Evolutionary conservation across 2,329 filamentous ascomycete genomes (phyloP).

Genomic region (Aspergillus persii): DNA sequence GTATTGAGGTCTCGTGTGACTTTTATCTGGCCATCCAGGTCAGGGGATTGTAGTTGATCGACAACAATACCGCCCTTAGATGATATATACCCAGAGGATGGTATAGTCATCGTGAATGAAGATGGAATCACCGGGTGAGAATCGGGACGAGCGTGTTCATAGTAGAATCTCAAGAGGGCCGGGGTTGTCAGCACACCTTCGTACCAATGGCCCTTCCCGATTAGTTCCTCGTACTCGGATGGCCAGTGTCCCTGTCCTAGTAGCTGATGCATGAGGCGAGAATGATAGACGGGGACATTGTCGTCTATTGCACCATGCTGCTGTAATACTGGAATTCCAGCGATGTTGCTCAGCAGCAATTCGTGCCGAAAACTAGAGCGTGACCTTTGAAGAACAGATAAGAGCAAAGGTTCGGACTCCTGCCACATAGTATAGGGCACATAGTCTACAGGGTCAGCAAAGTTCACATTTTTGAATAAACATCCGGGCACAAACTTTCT

Average conservation of each 20-base stretch:
- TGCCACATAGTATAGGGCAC: conserved; percentile 58
- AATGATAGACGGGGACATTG: conserved; percentile 60
- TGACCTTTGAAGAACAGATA: conserved; percentile 48
- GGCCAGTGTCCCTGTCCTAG: conserved; percentile 43
- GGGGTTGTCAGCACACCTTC: conserved; percentile 56
- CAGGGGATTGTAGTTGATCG: conserved; percentile 50
- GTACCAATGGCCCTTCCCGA: conserved; percentile 52
- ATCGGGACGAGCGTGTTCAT: conserved; percentile 20
- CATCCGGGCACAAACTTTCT: conserved; percentile 34
- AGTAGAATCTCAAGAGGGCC: conserved; percentile 50
- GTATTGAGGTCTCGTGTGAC: conserved; percentile 32
- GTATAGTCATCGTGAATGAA: conserved; percentile 50
- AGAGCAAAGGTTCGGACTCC: conserved; percentile 51
- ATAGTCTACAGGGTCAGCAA: conserved; percentile 43
- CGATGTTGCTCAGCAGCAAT: conserved; percentile 51
- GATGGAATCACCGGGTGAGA: conserved; percentile 19
- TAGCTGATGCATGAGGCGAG: conserved; percentile 53
- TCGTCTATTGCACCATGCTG: conserved; percentile 58
- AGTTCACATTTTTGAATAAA: background rate
- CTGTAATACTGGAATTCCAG: conserved; percentile 53
- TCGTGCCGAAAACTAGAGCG: conserved; percentile 56
- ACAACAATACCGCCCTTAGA: conserved; percentile 53
- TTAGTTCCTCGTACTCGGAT: conserved; percentile 51
- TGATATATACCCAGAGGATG: conserved; percentile 53
- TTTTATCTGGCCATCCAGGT: conserved; percentile 50